phyloP scores from a whole-genome alignment of 306 rosid genomes.

The Biancaea sappan region DNA sequence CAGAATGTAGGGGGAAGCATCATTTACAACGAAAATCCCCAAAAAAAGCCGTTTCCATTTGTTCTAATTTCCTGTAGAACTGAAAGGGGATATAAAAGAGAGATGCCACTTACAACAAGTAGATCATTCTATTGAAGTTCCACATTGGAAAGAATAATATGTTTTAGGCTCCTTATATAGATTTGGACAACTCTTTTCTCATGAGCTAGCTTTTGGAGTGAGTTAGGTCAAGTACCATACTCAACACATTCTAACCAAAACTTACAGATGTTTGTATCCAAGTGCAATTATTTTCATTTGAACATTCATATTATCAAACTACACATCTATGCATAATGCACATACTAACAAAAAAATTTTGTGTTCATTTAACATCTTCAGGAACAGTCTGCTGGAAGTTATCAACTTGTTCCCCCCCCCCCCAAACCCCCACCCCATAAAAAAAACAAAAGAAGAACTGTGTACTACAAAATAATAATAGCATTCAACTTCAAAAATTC shows the following conservation, averaged over 20 bases:
- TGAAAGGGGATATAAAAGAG: background rate
- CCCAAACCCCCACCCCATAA: too few species aligned
- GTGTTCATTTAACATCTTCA: background rate
- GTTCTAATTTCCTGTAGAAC: background rate
- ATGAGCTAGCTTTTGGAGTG: too few species aligned
- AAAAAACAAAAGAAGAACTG: background rate
- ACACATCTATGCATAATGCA: background rate
- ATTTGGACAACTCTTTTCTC: too few species aligned
- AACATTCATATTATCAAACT: background rate
- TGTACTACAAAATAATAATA: background rate
- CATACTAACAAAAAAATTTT: background rate
- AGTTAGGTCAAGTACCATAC: too few species aligned
- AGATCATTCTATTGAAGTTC: too few species aligned
- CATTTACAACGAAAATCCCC: background rate
- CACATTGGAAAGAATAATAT: too few species aligned
- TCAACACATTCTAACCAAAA: too few species aligned
- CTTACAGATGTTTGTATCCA: background rate
- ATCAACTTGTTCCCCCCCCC: background rate
- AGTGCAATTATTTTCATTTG: background rate
- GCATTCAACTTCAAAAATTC: background rate
- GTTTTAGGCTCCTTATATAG: too few species aligned
- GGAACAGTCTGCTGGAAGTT: background rate
- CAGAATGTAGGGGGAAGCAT: background rate
- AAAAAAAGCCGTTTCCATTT: background rate
- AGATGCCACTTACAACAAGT: background rate